Evolutionary conservation across 768 basidiomycete species (phyloP).

Genomic region (Daedaleopsis nitida): DNA sequence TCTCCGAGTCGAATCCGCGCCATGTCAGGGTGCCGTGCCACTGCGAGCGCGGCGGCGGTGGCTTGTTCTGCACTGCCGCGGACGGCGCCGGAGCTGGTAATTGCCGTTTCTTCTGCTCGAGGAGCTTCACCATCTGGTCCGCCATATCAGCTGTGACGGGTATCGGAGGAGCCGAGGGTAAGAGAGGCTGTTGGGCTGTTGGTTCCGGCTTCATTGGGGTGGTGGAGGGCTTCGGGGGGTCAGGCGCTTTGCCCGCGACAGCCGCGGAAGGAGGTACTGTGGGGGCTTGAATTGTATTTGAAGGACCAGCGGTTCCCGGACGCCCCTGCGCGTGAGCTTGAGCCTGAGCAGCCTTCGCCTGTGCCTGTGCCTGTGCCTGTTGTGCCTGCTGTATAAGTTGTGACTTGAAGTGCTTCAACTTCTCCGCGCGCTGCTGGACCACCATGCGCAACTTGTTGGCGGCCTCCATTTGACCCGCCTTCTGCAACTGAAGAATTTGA

Average conservation of each 20-base stretch:
- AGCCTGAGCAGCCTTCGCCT: neutral
- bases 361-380: neutral
- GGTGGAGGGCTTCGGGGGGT: neutral
- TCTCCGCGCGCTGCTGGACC: neutral
- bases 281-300: neutral
- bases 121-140: slow-evolving; percentile 49
- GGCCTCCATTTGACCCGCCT: neutral
- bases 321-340: neutral
- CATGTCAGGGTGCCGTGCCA: slow-evolving; percentile 57
- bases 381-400: neutral
- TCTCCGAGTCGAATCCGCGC: slow-evolving; percentile 38
- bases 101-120: slow-evolving; percentile 45
- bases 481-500: neutral
- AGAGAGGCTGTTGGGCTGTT: neutral
- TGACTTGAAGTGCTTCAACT: slow-evolving; percentile 2
- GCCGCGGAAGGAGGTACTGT: neutral
- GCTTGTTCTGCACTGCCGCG: slow-evolving; percentile 13
- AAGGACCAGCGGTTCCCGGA: neutral
- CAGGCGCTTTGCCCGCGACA: neutral
- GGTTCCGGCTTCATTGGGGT: neutral
- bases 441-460: neutral
- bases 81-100: slow-evolving; percentile 16
- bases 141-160: slow-evolving; percentile 25
- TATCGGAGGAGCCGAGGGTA: neutral
- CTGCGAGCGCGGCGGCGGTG: slow-evolving; percentile 6